phyloP scores from a whole-genome alignment of 2,329 filamentous ascomycete species.

The Xylariaceae sp. region DNA sequence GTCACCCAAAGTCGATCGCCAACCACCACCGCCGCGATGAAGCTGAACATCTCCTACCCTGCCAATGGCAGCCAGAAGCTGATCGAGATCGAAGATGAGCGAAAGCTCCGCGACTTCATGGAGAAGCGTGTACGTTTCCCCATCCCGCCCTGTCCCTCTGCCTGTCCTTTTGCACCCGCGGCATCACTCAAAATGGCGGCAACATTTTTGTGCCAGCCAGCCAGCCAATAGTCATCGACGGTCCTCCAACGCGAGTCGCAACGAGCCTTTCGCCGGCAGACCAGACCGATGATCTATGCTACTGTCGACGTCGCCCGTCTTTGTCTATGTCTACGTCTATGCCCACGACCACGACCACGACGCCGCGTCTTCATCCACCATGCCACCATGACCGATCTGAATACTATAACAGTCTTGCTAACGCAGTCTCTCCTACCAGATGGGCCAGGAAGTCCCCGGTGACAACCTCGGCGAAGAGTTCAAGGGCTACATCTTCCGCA shows the following conservation, averaged over 20 bases:
- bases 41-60: slow-evolving; percentile 77
- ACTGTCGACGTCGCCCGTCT: background rate
- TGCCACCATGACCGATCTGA: background rate
- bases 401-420: slow-evolving; percentile 28
- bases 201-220: background rate
- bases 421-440: slow-evolving; percentile 44
- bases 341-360: slow-evolving; percentile 5
- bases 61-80: slow-evolving; percentile 99
- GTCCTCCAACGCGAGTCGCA: slow-evolving; percentile 31
- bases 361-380: background rate
- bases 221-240: slow-evolving; percentile 4
- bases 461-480: slow-evolving; percentile 98
- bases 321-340: slow-evolving; percentile 10
- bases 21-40: slow-evolving; percentile 56
- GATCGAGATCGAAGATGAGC: slow-evolving; percentile 98
- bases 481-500: slow-evolving; percentile 99
- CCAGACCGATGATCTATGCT: too few species aligned
- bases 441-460: slow-evolving; percentile 86
- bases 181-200: slow-evolving; percentile 13
- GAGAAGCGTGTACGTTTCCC: slow-evolving; percentile 75
- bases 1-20: slow-evolving; percentile 31
- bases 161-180: slow-evolving; percentile 9
- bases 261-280: background rate
- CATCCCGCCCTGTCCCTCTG: background rate
- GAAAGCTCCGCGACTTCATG: slow-evolving; percentile 98